Percentiles rank a stretch among this genome's conserved stretches.
phyloP scores from a whole-genome alignment of 257 asterid genomes.

The Parsonsia alboflavescens region DNA sequence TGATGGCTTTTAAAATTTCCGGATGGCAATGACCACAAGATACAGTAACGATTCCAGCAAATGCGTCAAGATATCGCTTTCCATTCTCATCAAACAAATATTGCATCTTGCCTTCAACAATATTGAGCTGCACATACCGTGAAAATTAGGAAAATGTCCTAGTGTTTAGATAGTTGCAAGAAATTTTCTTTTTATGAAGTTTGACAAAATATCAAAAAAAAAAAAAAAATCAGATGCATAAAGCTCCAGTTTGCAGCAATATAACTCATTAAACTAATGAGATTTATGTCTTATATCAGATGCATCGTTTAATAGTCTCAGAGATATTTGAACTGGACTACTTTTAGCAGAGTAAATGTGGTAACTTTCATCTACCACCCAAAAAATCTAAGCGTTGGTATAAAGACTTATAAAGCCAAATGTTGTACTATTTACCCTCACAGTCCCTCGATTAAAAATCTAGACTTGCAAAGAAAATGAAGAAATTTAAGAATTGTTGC shows the following conservation, averaged over 20 bases:
- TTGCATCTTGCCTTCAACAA: conserved; percentile 98
- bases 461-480: neutral
- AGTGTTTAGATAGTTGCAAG: neutral
- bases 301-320: neutral
- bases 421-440: too few relatives aligned
- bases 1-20: conserved; percentile 54
- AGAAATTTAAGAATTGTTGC: neutral
- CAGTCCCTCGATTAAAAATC: too few relatives aligned
- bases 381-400: neutral
- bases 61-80: conserved; percentile 88
- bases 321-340: neutral
- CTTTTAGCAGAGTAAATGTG: neutral
- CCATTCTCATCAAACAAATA: conserved; percentile 84
- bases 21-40: conserved; percentile 99
- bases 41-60: conserved; percentile 94
- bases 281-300: neutral
- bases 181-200: neutral
- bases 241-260: neutral
- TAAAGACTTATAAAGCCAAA: too few relatives aligned
- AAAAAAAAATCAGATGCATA: neutral
- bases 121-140: conserved; percentile 55
- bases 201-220: neutral
- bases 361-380: neutral
- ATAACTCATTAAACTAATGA: neutral
- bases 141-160: neutral